A percentile compares a stretch with the other conserved stretches of the same genome.
These are phyloP conservation scores for Dillenia turbinata DNA, from an alignment of 164 flowering plant species.

Conservation along the genomic window DNA sequence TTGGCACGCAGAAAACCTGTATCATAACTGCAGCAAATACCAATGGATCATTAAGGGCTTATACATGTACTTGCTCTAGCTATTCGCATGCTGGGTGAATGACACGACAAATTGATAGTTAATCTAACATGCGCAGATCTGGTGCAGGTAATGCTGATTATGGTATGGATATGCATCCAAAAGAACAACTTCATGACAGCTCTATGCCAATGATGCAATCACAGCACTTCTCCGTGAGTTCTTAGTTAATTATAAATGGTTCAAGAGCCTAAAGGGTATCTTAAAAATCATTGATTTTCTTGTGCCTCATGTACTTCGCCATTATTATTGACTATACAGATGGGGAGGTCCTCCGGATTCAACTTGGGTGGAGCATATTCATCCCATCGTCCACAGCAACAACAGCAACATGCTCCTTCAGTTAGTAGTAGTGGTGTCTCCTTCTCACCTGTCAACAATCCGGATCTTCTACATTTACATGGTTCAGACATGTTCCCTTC, in stretches of 20 bases:
- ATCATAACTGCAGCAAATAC: too few species aligned
- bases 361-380: slow-evolving; percentile 70
- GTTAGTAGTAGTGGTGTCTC: slow-evolving; percentile 61
- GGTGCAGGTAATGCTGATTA: slow-evolving; percentile 67
- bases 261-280: not conserved
- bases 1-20: too few species aligned
- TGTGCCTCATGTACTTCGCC: slow-evolving; percentile 3
- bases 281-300: not conserved
- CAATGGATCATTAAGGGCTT: too few species aligned
- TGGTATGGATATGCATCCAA: slow-evolving; percentile 75
- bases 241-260: not conserved
- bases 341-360: slow-evolving; percentile 82
- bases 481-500: slow-evolving; percentile 79
- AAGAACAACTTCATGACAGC: slow-evolving; percentile 84
- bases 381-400: slow-evolving; percentile 70
- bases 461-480: slow-evolving; percentile 77
- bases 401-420: slow-evolving; percentile 58
- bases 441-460: slow-evolving; percentile 65
- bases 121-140: not conserved
- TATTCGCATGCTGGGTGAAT: too few species aligned
- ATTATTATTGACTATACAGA: slow-evolving; percentile 25
- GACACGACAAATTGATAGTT: too few species aligned
- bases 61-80: too few species aligned
- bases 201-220: slow-evolving; percentile 75
- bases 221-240: slow-evolving; percentile 76